phyloP scores from a whole-genome alignment of 2,329 filamentous ascomycete genomes.

The Lachnellula suecica region DNA sequence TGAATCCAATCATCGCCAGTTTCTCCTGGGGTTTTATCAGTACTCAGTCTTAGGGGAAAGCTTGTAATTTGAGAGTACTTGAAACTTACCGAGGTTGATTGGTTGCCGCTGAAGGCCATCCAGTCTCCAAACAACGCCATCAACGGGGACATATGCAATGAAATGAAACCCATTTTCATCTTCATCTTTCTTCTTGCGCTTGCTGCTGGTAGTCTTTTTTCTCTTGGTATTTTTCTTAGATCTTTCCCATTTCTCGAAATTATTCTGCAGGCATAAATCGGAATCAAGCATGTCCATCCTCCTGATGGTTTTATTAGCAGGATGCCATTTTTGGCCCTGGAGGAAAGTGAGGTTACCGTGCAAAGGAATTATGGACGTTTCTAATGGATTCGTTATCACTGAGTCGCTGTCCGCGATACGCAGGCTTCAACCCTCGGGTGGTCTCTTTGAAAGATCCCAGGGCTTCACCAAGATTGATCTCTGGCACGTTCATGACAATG shows the following conservation, averaged over 20 bases:
- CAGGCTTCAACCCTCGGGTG: constrained; percentile 67
- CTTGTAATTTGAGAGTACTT: background rate
- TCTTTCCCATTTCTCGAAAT: constrained; percentile 34
- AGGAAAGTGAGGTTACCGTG: constrained; percentile 53
- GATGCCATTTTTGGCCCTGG: no score
- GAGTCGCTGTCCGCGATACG: constrained; percentile 74
- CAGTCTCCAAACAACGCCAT: constrained; percentile 80
- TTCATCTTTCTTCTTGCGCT: constrained; percentile 41
- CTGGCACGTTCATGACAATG: constrained; percentile 81
- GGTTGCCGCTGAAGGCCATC: constrained; percentile 80
- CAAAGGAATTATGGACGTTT: constrained; percentile 84
- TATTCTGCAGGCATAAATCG: constrained; percentile 64
- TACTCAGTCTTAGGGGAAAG: constrained; percentile 9
- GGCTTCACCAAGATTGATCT: constrained; percentile 66
- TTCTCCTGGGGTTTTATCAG: constrained; percentile 20
- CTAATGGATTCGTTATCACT: constrained; percentile 75
- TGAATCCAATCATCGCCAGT: constrained; percentile 61
- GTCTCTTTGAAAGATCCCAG: constrained; percentile 71
- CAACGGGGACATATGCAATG: constrained; percentile 79
- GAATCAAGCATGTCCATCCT: constrained; percentile 75
- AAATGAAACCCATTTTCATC: constrained; percentile 78
- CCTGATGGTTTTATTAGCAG: constrained; percentile 38
- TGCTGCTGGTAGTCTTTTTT: constrained; percentile 39
- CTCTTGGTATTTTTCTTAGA: constrained; percentile 31
- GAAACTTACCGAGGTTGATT: constrained; percentile 55